Evolutionary conservation across 495 filamentous ascomycete genomes (phyloP).

Genomic region (Oleoguttula mirabilis): DNA sequence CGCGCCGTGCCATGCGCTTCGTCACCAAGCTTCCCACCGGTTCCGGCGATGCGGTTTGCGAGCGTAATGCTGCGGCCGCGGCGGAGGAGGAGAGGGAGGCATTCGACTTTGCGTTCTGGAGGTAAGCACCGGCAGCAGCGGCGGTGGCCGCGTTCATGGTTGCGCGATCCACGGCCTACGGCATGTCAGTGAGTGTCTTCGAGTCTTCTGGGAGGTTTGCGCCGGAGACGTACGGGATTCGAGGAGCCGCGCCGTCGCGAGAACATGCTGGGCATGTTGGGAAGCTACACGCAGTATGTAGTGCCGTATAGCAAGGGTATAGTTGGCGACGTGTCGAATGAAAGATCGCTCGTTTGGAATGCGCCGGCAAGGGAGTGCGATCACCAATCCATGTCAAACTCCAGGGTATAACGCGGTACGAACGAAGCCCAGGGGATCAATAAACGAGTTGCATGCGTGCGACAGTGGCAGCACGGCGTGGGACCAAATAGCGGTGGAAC

Average conservation of each 20-base stretch:
- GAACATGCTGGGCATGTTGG: conserved; percentile 21
- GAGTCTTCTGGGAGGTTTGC: background rate
- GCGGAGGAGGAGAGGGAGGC: conserved; percentile 66
- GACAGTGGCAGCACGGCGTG: no score
- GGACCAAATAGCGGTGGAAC: no score
- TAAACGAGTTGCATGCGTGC: no score
- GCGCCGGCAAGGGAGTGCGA: no score
- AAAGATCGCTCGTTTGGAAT: no score
- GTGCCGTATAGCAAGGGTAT: no score
- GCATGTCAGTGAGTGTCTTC: background rate
- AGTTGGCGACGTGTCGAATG: no score
- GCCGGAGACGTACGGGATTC: conserved; percentile 22
- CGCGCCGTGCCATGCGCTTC: conserved; percentile 64
- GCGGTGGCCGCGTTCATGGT: conserved; percentile 50
- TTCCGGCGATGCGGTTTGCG: conserved; percentile 61
- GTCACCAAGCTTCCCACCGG: conserved; percentile 72
- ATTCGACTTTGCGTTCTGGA: conserved; percentile 50
- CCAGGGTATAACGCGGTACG: no score
- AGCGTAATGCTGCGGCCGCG: conserved; percentile 70
- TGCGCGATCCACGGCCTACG: conserved; percentile 18
- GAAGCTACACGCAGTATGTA: background rate
- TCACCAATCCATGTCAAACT: no score
- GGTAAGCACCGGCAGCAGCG: conserved; percentile 70
- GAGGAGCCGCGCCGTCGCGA: conserved; percentile 21
- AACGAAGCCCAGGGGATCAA: no score